Evolutionary conservation across 495 filamentous ascomycete genomes (phyloP), one percentile per base, ranked within the genome.

Genomic region (Bacidia gigantensis): DNA sequence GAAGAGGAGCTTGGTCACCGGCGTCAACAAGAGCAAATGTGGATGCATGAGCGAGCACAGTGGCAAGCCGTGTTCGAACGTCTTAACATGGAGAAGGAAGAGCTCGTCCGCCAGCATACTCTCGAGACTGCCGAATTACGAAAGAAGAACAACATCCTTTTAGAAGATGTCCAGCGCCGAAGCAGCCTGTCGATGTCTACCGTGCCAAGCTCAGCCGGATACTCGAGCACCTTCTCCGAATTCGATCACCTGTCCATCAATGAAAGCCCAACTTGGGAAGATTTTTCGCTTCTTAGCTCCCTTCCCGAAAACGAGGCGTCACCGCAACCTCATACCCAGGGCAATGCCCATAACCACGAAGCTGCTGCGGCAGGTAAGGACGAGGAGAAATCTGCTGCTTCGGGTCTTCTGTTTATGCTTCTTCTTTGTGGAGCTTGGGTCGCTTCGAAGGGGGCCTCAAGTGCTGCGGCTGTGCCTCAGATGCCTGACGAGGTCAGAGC

Each of bases 381-480:
- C 38, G 67, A 68, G 45, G 80, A 84, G 55, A 80, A 83, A 63
- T 71, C 80, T 18, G 70, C 76, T 56, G 74, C 78, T 58, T 74
- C 78, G 49, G 80, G 81, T 49, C 67, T 86, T 44, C 68, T 86
- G 47, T 74, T 85, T 61, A 78, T 80, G 89, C 86, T 95, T 58
- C 86, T 98, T 55, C 85, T 98, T 52, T 89, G 94, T 61, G 92
- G 92, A 60, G 92, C 92, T 47, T 96, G 94, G 65, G 88, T 97
- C 55, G 88, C 90, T 49, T 95, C 89, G 43, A 94, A 90, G 70
- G 76, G 74, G 49, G 69, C 76, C 2, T 67, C 79, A 65, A 62
- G 81, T 59, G 58, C 79, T 42, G 69, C 68, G 24, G 70, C 68
- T 0, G 80, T 96, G 59, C 90, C 89, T 26, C 83, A 82, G 56